Conservation (phyloP, 2,329 filamentous ascomycete genomes). For the Stachybotrys echinatus region DNA sequence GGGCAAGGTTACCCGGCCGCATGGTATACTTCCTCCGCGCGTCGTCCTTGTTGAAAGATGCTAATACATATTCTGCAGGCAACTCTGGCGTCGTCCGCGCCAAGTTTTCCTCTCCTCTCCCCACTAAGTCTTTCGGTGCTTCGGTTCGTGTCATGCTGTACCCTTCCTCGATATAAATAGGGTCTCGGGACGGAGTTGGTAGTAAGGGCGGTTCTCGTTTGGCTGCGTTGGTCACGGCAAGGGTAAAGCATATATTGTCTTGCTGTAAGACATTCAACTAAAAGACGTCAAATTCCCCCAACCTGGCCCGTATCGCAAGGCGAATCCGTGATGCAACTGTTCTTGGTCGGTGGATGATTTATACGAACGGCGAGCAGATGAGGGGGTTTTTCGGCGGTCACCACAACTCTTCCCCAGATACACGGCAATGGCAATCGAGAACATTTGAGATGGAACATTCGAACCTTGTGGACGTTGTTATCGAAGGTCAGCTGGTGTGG, state of each 20-base stretch:
- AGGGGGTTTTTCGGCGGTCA: no score
- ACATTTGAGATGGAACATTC: not conserved
- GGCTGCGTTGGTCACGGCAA: conserved; percentile 55
- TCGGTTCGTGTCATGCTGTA: conserved; percentile 97
- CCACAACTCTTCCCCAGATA: no score
- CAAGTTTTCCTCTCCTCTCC: conserved; percentile 95
- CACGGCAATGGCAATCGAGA: not conserved
- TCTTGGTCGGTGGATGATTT: not conserved
- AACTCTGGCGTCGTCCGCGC: conserved; percentile 98
- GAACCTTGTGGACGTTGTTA: not conserved
- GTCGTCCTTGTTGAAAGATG: not conserved
- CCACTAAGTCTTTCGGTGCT: conserved; percentile 93
- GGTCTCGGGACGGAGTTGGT: conserved; percentile 54
- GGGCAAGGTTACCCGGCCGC: conserved; percentile 95
- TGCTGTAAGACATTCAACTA: conserved; percentile 51
- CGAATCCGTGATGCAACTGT: conserved; percentile 2
- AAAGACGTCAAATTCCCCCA: conserved; percentile 39
- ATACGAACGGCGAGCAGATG: not conserved
- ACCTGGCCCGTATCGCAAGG: conserved; percentile 17
- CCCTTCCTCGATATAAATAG: conserved; percentile 94
- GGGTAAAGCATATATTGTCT: conserved; percentile 47
- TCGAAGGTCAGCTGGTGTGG: not conserved
- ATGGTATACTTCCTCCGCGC: conserved; percentile 58
- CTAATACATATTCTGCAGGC: conserved; percentile 45
- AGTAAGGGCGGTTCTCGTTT: conserved; percentile 58